Evolutionary conservation across 768 basidiomycete genomes (phyloP).

Genomic region (Mycena vulgaris): DNA sequence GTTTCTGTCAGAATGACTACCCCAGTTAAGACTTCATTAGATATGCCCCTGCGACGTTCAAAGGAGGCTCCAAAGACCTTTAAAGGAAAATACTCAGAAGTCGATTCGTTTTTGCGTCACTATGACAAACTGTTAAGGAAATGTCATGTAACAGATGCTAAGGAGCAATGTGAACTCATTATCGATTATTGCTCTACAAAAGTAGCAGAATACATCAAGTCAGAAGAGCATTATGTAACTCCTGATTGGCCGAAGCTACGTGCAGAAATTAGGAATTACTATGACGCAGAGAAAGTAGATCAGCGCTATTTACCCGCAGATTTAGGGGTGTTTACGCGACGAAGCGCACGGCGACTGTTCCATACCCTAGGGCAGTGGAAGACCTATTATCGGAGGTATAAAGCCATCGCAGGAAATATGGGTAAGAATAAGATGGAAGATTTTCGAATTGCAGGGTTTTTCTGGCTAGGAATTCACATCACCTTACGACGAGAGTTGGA

Average conservation of each 20-base stretch:
- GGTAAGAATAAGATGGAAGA: background rate
- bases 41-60: background rate
- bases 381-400: background rate
- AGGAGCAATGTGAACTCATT: conserved; percentile 1
- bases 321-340: background rate
- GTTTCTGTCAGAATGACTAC: background rate
- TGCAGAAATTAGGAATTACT: background rate
- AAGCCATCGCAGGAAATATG: conserved; percentile 8
- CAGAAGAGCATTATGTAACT: background rate
- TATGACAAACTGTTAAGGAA: background rate
- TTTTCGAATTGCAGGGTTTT: background rate
- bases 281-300: conserved; percentile 15
- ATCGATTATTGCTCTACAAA: conserved; percentile 7
- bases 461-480: conserved; percentile 1
- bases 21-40: background rate
- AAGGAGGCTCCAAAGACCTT: conserved; percentile 4
- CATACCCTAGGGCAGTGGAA: conserved; percentile 6
- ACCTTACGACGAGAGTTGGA: background rate
- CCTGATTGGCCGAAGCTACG: background rate
- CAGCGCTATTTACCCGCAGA: background rate
- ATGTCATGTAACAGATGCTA: background rate
- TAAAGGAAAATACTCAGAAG: conserved; percentile 3
- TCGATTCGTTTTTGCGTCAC: background rate
- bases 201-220: conserved; percentile 1
- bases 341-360: background rate